Conservation (phyloP, 345 rosid genomes). For the Geranium brycei region DNA sequence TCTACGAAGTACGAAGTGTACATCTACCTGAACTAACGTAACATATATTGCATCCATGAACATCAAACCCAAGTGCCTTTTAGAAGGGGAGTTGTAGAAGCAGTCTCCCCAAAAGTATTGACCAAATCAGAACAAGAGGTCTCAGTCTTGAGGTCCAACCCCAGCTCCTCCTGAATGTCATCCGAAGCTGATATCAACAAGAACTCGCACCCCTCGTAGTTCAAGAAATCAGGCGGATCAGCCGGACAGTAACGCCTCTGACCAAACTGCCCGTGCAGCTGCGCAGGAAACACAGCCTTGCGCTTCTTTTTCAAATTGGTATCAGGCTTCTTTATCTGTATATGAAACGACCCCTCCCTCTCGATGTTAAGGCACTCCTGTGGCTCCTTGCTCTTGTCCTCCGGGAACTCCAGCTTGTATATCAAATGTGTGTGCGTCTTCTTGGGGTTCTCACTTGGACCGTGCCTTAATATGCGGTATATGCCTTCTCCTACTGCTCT, state of each 20-base stretch:
- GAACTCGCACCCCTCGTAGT: constrained; percentile 71
- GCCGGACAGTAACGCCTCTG: constrained; percentile 30
- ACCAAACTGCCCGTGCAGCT: constrained; percentile 45
- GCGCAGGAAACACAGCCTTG: constrained; percentile 57
- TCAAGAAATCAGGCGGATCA: constrained; percentile 60
- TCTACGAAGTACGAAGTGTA: no score
- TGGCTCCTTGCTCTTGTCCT: constrained; percentile 28
- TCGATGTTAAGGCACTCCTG: constrained; percentile 57
- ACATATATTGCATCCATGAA: no score
- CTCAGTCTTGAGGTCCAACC: no score
- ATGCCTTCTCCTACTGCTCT: constrained; percentile 69
- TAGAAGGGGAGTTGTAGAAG: constrained; percentile 33
- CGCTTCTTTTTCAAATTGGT: constrained; percentile 32
- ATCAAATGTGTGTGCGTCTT: constrained; percentile 55
- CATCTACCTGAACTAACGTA: no score
- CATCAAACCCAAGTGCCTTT: constrained; percentile 37
- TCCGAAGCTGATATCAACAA: constrained; percentile 57
- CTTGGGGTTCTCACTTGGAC: constrained; percentile 13
- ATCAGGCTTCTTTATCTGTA: constrained; percentile 59
- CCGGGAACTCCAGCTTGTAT: constrained; percentile 60
- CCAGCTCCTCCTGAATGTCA: constrained; percentile 32
- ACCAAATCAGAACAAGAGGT: constrained; percentile 13
- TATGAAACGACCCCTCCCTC: constrained; percentile 53
- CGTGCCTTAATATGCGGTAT: constrained; percentile 57
- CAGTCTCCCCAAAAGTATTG: constrained; percentile 42